Evolutionary conservation across 345 rosid genomes (phyloP).

Genomic region (Pistacia atlantica): DNA sequence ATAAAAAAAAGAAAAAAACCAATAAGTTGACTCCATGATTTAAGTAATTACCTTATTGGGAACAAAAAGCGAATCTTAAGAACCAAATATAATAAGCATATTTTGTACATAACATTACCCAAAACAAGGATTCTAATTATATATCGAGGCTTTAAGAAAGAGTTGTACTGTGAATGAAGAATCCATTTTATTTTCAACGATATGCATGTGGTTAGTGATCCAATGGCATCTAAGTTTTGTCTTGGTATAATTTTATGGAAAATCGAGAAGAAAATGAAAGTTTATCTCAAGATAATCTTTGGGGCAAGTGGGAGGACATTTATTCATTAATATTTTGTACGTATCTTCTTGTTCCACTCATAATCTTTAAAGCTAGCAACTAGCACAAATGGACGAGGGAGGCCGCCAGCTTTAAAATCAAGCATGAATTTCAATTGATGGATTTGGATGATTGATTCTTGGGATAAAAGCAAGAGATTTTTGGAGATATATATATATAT

Average conservation of each 20-base stretch:
- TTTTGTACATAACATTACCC: too few relatives aligned
- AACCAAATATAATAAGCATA: too few relatives aligned
- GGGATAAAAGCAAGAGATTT: neutral
- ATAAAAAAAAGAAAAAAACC: too few relatives aligned
- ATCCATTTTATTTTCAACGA: neutral
- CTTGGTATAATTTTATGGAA: neutral
- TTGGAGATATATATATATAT: too few relatives aligned
- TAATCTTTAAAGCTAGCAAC: neutral
- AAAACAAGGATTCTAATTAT: too few relatives aligned
- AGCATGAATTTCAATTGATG: neutral
- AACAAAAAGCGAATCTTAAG: too few relatives aligned
- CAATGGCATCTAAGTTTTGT: conserved; percentile 1
- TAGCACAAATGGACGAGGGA: neutral
- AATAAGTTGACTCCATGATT: conserved; percentile 25
- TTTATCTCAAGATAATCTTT: neutral
- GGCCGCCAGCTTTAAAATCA: neutral
- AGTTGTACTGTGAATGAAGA: neutral
- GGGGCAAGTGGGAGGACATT: conserved; percentile 4
- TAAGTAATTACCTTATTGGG: neutral
- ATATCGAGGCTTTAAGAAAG: neutral
- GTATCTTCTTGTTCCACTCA: neutral
- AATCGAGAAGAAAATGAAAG: neutral
- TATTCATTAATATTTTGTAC: too few relatives aligned
- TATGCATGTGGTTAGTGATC: neutral
- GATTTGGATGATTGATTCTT: neutral